Evolutionary conservation across 257 asterid species (phyloP).

Genomic region (Hygrophila difformis): DNA sequence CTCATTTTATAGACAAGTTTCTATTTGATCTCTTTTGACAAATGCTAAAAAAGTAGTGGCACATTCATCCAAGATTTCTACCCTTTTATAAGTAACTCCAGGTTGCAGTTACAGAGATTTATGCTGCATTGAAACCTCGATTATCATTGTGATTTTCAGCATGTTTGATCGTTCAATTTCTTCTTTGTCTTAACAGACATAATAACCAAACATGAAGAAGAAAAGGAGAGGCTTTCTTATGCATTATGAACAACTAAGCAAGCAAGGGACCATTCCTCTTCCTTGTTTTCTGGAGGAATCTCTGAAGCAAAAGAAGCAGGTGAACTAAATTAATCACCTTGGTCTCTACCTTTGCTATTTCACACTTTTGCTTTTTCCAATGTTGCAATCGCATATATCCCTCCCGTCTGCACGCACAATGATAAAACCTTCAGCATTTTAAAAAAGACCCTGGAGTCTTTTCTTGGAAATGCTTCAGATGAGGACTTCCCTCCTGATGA

Average conservation of each 20-base stretch:
- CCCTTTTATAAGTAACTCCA: no score
- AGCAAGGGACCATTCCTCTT: slow-evolving; percentile 23
- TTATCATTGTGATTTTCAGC: no score
- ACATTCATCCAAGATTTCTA: no score
- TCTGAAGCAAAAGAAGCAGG: slow-evolving; percentile 90
- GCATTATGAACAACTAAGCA: slow-evolving; percentile 81
- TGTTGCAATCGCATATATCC: no score
- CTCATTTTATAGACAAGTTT: background rate
- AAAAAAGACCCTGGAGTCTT: slow-evolving; percentile 75
- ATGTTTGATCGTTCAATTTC: background rate
- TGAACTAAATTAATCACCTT: slow-evolving; percentile 19
- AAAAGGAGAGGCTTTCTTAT: slow-evolving; percentile 53
- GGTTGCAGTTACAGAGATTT: no score
- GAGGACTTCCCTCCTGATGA: slow-evolving; percentile 83
- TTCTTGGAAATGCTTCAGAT: slow-evolving; percentile 83
- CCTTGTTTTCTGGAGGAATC: slow-evolving; percentile 51
- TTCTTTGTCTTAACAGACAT: slow-evolving; percentile 38
- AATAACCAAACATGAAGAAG: slow-evolving; percentile 75
- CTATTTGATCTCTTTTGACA: no score
- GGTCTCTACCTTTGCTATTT: background rate
- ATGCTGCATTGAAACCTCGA: no score
- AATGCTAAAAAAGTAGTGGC: no score
- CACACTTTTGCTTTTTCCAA: no score
- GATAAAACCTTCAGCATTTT: slow-evolving; percentile 84
- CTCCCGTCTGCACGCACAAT: slow-evolving; percentile 36